phyloP scores from a whole-genome alignment of 257 asterid species.

The Solanum corneliomulleri region DNA sequence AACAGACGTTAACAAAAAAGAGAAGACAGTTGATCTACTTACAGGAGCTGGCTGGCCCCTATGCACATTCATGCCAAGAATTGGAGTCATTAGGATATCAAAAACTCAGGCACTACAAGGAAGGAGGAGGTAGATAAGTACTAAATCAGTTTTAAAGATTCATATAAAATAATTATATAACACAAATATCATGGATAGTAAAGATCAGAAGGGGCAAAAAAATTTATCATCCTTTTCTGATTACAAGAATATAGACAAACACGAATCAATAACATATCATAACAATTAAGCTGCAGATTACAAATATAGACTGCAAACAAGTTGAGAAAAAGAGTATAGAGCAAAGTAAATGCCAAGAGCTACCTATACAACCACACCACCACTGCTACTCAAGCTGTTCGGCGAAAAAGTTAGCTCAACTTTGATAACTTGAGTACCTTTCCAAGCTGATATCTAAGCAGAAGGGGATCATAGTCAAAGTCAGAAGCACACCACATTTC shows the following conservation, averaged over 20 bases:
- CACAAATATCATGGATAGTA: background rate
- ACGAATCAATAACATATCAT: constrained; percentile 41
- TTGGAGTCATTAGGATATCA: background rate
- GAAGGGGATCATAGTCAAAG: constrained; percentile 14
- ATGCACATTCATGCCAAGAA: background rate
- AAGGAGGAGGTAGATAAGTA: background rate
- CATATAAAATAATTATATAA: background rate
- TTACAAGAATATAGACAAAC: constrained; percentile 60
- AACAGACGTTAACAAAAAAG: background rate
- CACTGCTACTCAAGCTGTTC: constrained; percentile 40
- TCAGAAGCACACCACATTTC: constrained; percentile 2
- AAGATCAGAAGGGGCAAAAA: background rate
- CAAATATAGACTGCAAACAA: constrained; percentile 64
- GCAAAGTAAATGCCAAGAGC: constrained; percentile 36
- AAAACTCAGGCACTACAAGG: background rate
- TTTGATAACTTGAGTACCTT: constrained; percentile 29
- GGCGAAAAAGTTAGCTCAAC: constrained; percentile 53
- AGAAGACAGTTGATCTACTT: background rate
- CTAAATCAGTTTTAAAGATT: background rate
- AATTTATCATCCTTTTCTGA: constrained; percentile 3
- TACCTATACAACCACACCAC: constrained; percentile 71
- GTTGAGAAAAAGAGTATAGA: constrained; percentile 14
- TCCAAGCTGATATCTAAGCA: constrained; percentile 37
- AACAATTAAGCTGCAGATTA: constrained; percentile 80
- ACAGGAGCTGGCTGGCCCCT: background rate